Evolutionary conservation across 192 early-diverging fungal genomes (phyloP).

Genomic region (Geranomyces michiganensis): DNA sequence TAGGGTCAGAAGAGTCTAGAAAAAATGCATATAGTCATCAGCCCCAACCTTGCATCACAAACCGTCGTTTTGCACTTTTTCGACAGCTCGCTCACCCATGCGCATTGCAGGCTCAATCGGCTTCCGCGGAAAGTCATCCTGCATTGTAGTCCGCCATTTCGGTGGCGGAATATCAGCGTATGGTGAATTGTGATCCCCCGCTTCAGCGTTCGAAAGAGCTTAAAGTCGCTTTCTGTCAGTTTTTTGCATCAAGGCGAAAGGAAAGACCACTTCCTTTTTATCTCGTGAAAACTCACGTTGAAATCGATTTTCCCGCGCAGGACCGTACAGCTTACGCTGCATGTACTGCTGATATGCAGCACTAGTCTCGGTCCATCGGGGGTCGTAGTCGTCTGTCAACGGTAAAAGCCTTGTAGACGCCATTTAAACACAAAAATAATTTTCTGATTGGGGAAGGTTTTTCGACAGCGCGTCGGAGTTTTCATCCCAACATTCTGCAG

Average conservation of each 20-base stretch:
- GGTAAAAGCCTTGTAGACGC: conserved; percentile 2
- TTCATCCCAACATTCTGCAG: too few relatives aligned
- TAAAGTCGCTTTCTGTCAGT: too few relatives aligned
- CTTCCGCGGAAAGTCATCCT: conserved; percentile 2
- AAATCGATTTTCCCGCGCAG: conserved; percentile 11
- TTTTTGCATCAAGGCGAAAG: too few relatives aligned
- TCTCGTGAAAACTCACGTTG: background rate
- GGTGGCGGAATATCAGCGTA: conserved; percentile 8
- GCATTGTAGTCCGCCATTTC: conserved; percentile 1
- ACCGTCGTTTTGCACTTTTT: too few relatives aligned
- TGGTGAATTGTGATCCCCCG: background rate
- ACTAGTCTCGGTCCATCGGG: conserved; percentile 1
- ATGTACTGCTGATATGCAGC: conserved; percentile 10
- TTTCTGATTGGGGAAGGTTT: background rate
- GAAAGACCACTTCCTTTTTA: too few relatives aligned
- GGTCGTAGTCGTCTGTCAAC: conserved; percentile 14
- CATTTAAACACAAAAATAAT: background rate
- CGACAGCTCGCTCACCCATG: background rate
- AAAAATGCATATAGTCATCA: background rate
- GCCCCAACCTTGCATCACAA: too few relatives aligned
- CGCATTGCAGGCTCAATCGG: background rate
- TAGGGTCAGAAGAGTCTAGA: background rate
- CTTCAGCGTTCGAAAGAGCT: conserved; percentile 7
- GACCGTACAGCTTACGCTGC: conserved; percentile 15
- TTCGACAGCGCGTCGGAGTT: too few relatives aligned